A percentile compares a stretch with the other conserved stretches of the same genome.
Evolutionary conservation across 164 flowering plant species (phyloP).

Genomic region (Dillenia turbinata): DNA sequence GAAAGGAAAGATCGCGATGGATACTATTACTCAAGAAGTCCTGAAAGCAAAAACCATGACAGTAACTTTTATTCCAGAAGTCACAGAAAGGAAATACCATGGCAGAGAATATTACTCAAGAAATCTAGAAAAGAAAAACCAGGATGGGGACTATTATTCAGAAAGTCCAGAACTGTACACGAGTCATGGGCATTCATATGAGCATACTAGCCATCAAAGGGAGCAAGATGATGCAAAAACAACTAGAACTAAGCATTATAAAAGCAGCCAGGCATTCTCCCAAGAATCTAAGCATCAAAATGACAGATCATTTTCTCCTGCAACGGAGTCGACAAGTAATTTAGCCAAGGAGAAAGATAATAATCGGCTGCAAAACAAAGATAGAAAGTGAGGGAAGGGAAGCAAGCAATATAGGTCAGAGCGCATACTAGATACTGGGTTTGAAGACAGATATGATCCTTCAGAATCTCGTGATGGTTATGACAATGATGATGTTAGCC

Average conservation of each 20-base stretch:
- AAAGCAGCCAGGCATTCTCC: conserved; percentile 25
- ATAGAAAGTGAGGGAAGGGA: conserved; percentile 19
- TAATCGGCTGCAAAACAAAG: conserved; percentile 17
- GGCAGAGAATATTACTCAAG: neutral
- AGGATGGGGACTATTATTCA: conserved; percentile 22
- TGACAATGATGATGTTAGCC: conserved; percentile 22
- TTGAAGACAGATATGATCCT: conserved; percentile 89
- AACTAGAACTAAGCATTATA: conserved; percentile 18
- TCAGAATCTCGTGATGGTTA: conserved; percentile 29
- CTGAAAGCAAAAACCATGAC: conserved; percentile 20
- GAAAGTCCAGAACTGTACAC: conserved; percentile 30
- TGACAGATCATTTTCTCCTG: conserved; percentile 23
- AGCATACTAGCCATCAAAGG: conserved; percentile 17
- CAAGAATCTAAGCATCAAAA: conserved; percentile 20
- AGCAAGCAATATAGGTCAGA: conserved; percentile 18
- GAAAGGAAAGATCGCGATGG: conserved; percentile 17
- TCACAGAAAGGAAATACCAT: conserved; percentile 13
- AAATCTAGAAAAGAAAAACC: conserved; percentile 10
- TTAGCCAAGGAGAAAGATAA: conserved; percentile 18
- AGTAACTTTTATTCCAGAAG: conserved; percentile 31
- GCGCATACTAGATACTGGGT: conserved; percentile 16
- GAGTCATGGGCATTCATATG: conserved; percentile 23
- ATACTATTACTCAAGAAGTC: conserved; percentile 32
- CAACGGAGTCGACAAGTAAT: conserved; percentile 13
- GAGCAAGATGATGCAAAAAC: conserved; percentile 26